Percentiles rank a stretch among this genome's conserved stretches.
Evolutionary conservation across 2,329 filamentous ascomycete species (phyloP).

Genomic region (Ambrosiella cleistominuta): DNA sequence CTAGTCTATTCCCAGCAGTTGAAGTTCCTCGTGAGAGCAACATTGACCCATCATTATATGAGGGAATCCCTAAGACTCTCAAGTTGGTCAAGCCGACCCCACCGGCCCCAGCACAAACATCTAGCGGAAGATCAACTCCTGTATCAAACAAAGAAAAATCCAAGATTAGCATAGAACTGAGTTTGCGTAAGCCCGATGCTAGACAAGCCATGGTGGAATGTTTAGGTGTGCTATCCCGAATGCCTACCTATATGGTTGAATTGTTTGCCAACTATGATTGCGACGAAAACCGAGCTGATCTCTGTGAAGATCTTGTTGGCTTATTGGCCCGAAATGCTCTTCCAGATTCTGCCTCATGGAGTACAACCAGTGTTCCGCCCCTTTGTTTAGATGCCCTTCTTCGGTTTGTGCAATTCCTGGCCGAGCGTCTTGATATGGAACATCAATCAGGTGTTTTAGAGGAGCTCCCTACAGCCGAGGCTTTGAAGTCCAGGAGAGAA

Average conservation of each 20-base stretch:
- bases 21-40: constrained; percentile 81
- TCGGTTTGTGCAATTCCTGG: constrained; percentile 80
- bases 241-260: constrained; percentile 88
- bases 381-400: constrained; percentile 83
- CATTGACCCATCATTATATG: constrained; percentile 81
- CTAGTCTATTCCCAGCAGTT: constrained; percentile 82
- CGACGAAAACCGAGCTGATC: constrained; percentile 72
- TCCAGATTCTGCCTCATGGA: constrained; percentile 95
- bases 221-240: constrained; percentile 75
- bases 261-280: constrained; percentile 98
- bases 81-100: constrained; percentile 65
- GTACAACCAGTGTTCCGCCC: constrained; percentile 92
- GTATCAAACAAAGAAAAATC: constrained; percentile 84
- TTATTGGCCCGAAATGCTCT: constrained; percentile 85
- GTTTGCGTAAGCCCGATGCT: constrained; percentile 80
- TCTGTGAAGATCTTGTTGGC: constrained; percentile 91
- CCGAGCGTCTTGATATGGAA: constrained; percentile 62
- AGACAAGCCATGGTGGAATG: constrained; percentile 97
- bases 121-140: constrained; percentile 73
- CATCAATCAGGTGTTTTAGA: constrained; percentile 22
- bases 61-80: constrained; percentile 80
- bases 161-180: constrained; percentile 81
- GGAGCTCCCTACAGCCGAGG: constrained; percentile 46
- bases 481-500: constrained; percentile 52
- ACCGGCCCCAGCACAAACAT: constrained; percentile 15